Percentiles rank a stretch among this genome's conserved stretches.
phyloP scores from a whole-genome alignment of 169 alveolate genomes.

The Besnoitia besnoiti region DNA sequence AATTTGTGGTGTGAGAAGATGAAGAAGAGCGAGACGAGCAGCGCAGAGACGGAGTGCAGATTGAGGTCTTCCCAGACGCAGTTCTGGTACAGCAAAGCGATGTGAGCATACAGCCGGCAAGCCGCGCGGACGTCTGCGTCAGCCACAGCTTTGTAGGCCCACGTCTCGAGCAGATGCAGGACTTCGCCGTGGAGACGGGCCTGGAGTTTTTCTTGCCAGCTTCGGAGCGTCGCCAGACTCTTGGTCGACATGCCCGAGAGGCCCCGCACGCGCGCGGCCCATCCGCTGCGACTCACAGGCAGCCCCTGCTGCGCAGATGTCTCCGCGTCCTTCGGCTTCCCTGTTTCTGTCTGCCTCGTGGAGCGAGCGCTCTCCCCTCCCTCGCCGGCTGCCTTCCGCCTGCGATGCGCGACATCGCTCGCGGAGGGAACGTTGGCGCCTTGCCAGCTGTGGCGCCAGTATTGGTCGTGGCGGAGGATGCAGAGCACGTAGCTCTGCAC shows the following conservation, averaged over 20 bases:
- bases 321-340: background rate
- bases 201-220: background rate
- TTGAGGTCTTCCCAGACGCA: conserved; percentile 47
- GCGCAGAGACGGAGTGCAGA: conserved; percentile 36
- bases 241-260: background rate
- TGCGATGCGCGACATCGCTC: background rate
- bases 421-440: background rate
- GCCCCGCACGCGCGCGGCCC: conserved; percentile 52
- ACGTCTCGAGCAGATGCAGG: conserved; percentile 54
- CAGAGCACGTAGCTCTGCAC: conserved; percentile 60
- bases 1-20: conserved; percentile 66
- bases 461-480: conserved; percentile 65
- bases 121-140: conserved; percentile 62
- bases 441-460: conserved; percentile 25
- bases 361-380: background rate
- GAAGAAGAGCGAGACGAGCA: conserved; percentile 68
- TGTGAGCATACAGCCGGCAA: conserved; percentile 70
- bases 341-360: background rate
- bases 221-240: background rate
- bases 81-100: conserved; percentile 61
- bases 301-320: background rate
- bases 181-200: conserved; percentile 46
- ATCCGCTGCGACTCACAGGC: conserved; percentile 26
- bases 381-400: background rate
- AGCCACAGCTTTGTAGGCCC: conserved; percentile 68